Conservation (phyloP, 495 filamentous ascomycete genomes). For the Penicillium coffeae region DNA sequence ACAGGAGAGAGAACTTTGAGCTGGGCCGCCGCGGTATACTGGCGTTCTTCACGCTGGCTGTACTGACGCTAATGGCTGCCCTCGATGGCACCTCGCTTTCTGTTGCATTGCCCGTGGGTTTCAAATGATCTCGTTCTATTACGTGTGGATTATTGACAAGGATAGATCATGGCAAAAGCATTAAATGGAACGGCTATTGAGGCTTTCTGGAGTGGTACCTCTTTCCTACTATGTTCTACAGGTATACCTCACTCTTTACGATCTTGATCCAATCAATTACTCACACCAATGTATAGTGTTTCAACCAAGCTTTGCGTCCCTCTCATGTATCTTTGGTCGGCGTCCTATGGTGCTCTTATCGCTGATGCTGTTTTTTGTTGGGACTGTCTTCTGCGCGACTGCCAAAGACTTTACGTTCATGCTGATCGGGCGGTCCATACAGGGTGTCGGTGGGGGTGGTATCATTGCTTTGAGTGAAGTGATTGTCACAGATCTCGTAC, state of each 20-base stretch:
- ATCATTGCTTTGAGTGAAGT: slow-evolving; percentile 63
- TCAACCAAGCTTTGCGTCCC: slow-evolving; percentile 38
- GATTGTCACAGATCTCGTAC: slow-evolving; percentile 64
- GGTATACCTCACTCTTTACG: slow-evolving; percentile 5
- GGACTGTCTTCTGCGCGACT: slow-evolving; percentile 53
- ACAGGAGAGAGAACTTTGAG: slow-evolving; percentile 15
- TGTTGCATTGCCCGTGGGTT: slow-evolving; percentile 63
- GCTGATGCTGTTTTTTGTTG: slow-evolving; percentile 53
- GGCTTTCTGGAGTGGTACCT: slow-evolving; percentile 58
- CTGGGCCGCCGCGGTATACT: slow-evolving; percentile 23
- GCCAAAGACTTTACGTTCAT: slow-evolving; percentile 59
- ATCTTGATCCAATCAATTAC: no score
- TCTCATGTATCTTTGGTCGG: slow-evolving; percentile 43
- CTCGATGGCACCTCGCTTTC: slow-evolving; percentile 72
- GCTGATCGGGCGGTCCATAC: slow-evolving; percentile 61
- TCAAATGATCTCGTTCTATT: not conserved
- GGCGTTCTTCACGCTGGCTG: slow-evolving; percentile 47
- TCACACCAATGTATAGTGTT: slow-evolving; percentile 21
- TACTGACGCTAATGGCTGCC: slow-evolving; percentile 64
- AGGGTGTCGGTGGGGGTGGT: slow-evolving; percentile 72
- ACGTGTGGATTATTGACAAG: not conserved
- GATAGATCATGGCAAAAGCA: slow-evolving; percentile 31
- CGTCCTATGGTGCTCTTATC: slow-evolving; percentile 44
- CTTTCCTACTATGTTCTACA: slow-evolving; percentile 49
- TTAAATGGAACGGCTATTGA: slow-evolving; percentile 53